Conservation (phyloP, 257 asterid species). For the Nicotiana attenuata region DNA sequence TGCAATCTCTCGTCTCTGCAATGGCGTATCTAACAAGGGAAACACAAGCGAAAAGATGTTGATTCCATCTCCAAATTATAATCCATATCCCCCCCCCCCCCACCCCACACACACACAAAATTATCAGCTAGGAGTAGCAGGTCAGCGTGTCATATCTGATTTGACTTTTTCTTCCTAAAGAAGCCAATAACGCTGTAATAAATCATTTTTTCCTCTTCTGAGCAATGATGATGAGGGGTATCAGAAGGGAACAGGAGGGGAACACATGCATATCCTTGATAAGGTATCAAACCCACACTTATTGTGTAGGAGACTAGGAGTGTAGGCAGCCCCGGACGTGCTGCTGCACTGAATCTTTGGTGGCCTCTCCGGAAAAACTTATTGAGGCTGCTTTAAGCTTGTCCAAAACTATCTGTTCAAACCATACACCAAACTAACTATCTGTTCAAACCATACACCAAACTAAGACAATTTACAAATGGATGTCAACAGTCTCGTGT, state of each 20-base stretch:
- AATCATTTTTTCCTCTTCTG: not conserved
- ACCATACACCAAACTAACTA: no score
- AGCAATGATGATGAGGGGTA: not conserved
- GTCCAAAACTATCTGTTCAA: not conserved
- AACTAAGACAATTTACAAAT: not conserved
- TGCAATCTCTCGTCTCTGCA: not conserved
- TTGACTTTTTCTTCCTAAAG: not conserved
- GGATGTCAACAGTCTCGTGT: not conserved
- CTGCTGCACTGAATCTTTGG: not conserved
- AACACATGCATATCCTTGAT: no score
- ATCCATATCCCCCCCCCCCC: not conserved
- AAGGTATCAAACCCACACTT: not conserved
- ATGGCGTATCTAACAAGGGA: not conserved
- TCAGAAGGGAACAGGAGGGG: no score
- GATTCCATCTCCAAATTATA: not conserved
- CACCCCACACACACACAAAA: no score
- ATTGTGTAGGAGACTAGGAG: no score
- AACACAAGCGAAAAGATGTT: not conserved
- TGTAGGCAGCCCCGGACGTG: not conserved
- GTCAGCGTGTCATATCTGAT: not conserved
- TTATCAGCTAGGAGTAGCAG: not conserved
- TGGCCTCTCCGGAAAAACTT: not conserved
- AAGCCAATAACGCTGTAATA: not conserved
- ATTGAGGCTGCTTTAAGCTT: not conserved
- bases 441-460: no score